A percentile compares a stretch with the other conserved stretches of the same genome.
Evolutionary conservation across 2,329 filamentous ascomycete species (phyloP).

Genomic region (Bipolaris zeicola): DNA sequence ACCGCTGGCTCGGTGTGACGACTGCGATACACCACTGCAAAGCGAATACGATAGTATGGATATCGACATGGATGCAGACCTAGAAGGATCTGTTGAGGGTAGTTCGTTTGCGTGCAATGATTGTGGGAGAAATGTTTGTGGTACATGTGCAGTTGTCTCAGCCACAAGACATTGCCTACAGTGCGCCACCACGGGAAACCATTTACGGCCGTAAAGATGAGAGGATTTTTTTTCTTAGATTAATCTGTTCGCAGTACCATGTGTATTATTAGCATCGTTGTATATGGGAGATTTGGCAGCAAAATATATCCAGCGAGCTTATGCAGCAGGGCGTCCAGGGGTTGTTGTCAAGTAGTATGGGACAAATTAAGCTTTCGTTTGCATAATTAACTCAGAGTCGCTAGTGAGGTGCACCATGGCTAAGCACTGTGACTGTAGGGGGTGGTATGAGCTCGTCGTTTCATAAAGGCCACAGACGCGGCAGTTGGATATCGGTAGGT

Average conservation of each 20-base stretch:
- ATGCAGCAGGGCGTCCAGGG: neutral
- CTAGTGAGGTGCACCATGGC: too few relatives aligned
- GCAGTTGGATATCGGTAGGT: too few relatives aligned
- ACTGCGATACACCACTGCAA: slow-evolving; percentile 50
- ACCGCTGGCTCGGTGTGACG: slow-evolving; percentile 47
- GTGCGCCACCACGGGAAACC: slow-evolving; percentile 42
- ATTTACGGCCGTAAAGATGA: slow-evolving; percentile 23
- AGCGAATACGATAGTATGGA: slow-evolving; percentile 44
- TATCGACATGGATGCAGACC: slow-evolving; percentile 48
- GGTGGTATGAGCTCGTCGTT: too few relatives aligned
- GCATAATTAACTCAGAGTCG: too few relatives aligned
- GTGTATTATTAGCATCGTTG: neutral
- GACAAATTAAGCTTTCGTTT: neutral
- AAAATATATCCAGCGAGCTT: neutral
- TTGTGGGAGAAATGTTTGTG: slow-evolving; percentile 51
- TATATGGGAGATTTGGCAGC: neutral
- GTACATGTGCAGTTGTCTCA: slow-evolving; percentile 49
- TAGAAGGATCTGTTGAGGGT: slow-evolving; percentile 23
- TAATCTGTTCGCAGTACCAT: neutral
- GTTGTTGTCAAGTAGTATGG: neutral
- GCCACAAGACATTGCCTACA: slow-evolving; percentile 49
- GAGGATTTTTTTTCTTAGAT: neutral
- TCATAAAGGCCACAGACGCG: too few relatives aligned
- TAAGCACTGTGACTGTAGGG: too few relatives aligned
- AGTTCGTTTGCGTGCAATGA: slow-evolving; percentile 45